phyloP scores from a whole-genome alignment of 2,329 filamentous ascomycete genomes.

The Sporothrix mexicana region DNA sequence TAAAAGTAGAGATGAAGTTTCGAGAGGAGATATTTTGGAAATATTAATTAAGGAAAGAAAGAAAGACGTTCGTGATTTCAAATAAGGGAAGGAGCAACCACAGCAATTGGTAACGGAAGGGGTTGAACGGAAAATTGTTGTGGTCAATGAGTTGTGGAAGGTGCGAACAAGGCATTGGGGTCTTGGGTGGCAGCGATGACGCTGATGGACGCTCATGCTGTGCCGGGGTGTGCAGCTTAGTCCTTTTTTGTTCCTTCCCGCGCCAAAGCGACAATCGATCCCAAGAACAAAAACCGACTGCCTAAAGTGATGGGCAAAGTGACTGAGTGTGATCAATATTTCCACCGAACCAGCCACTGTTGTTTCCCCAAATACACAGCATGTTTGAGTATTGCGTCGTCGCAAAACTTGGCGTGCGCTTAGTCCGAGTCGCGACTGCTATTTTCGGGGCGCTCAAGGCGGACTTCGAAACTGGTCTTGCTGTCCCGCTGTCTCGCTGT shows the following conservation, averaged over 20 bases:
- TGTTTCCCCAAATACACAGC: too few relatives aligned
- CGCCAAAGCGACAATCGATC: background rate
- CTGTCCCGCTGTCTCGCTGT: background rate
- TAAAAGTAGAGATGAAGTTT: background rate
- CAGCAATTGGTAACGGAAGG: slow-evolving; percentile 11
- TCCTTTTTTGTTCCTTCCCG: slow-evolving; percentile 1
- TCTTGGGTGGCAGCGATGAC: slow-evolving; percentile 23
- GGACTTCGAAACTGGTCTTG: background rate
- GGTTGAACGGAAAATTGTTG: background rate
- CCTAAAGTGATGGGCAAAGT: background rate
- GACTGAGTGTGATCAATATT: too few relatives aligned
- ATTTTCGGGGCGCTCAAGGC: slow-evolving; percentile 4
- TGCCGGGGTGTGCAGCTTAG: slow-evolving; percentile 19
- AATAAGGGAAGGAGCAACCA: slow-evolving; percentile 1
- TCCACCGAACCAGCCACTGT: background rate
- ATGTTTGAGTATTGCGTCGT: slow-evolving; percentile 17
- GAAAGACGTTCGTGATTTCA: too few relatives aligned
- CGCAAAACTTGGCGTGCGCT: slow-evolving; percentile 10
- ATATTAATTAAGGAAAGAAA: background rate
- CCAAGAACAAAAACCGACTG: background rate
- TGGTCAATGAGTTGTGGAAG: background rate
- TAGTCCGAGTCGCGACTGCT: slow-evolving; percentile 22
- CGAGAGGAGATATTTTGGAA: background rate
- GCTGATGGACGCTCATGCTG: slow-evolving; percentile 24
- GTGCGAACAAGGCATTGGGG: slow-evolving; percentile 17